phyloP scores from a whole-genome alignment of 2,329 filamentous ascomycete species.

The Neonectria sp. region DNA sequence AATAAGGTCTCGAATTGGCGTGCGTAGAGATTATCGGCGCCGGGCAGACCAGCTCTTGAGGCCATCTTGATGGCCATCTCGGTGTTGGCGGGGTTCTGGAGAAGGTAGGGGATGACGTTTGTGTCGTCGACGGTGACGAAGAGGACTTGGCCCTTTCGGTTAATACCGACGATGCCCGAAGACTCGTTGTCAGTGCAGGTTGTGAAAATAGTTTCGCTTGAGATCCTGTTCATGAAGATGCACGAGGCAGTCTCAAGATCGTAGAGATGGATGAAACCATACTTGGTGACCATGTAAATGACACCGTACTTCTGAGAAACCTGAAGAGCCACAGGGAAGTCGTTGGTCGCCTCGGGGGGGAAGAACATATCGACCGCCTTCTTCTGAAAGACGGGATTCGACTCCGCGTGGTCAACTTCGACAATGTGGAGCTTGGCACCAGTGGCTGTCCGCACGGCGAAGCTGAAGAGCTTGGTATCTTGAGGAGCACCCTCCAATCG shows the following conservation, averaged over 20 bases:
- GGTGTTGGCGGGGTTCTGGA: conserved; percentile 95
- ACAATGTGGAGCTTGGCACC: conserved; percentile 98
- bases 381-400: conserved; percentile 92
- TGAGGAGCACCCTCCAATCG: conserved; percentile 89
- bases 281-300: conserved; percentile 98
- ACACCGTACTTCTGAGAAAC: conserved; percentile 97
- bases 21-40: conserved; percentile 93
- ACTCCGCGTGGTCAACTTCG: conserved; percentile 93
- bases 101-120: conserved; percentile 92
- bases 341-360: conserved; percentile 93
- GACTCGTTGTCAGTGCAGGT: conserved; percentile 88
- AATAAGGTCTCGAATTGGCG: conserved; percentile 94
- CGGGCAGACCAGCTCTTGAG: conserved; percentile 92
- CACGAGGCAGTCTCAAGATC: conserved; percentile 95
- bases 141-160: conserved; percentile 96
- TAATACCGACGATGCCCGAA: conserved; percentile 92
- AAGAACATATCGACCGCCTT: conserved; percentile 99
- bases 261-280: conserved; percentile 98
- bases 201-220: conserved; percentile 98
- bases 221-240: conserved; percentile 99
- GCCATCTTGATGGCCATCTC: conserved; percentile 96
- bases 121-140: conserved; percentile 94
- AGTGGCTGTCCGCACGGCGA: conserved; percentile 90
- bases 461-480: conserved; percentile 96
- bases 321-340: conserved; percentile 98